Base-by-base conservation (phyloP, 345 rosid species). In the Theobroma cacao region DNA sequence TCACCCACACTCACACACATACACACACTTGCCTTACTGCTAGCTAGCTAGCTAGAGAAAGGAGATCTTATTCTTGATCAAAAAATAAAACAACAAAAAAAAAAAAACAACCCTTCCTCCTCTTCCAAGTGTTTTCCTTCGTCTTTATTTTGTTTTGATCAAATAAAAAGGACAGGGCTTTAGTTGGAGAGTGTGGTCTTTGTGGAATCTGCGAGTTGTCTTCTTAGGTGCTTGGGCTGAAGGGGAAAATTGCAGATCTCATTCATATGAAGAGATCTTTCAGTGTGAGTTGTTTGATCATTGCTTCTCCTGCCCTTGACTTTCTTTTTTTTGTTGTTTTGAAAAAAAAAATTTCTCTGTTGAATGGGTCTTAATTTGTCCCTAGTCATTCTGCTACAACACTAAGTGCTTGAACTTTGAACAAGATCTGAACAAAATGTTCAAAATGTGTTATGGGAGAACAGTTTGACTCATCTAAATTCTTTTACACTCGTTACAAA, bases 191-290 rank as follows among this genome's bases (percentile, higher is more conserved):
- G 30, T 31, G 31, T 74, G 62, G 14, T 43, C 73, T 30, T 69
- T 26, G 36, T 60, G 7, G 26, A 28, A 43, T 15, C 73, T 34
- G 17, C 59, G 56, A 74, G 72, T 48, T 28, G 72, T 72, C 75
- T 52, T 59, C 61, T 69, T 33, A 13, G 66, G 76, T 60, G 72
- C 62, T 79, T 84, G 71, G 72, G 82, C 77, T 84, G 74, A 52
- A 82, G 75, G 80, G 81, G 78, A 84, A 83, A 70, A 63, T 82
- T 80, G 81, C 87, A 80, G 92, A 90, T 90, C 91, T 77, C 88
- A 81, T 82, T 90, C 95, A 84, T 89, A 95, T 93, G 98, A 93
- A 84, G 99, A 91, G 81, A 89, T 87, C 89, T 85, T 88, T 88
- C 82, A 80, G 82, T 88, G 98, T 92, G 82, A 91, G 95, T 88